Conservation (phyloP, 1,139 yeast genomes). For the Ogataea hybrid region DNA sequence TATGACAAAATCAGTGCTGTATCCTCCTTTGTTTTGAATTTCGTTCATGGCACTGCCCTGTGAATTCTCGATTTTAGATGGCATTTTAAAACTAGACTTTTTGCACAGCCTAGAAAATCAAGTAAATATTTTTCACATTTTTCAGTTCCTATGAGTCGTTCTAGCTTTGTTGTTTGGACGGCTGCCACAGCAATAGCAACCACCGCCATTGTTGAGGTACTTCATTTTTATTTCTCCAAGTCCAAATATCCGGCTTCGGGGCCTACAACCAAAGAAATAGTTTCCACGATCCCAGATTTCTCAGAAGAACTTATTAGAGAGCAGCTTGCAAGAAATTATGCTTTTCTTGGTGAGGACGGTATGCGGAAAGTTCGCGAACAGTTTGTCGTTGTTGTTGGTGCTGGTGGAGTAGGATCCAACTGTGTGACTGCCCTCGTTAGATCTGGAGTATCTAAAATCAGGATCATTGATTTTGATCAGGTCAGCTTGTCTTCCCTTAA, state of each 20-base stretch:
- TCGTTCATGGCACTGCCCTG: background rate
- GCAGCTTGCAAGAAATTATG: slow-evolving; percentile 90
- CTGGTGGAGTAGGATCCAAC: slow-evolving; percentile 99
- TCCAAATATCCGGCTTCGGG: background rate
- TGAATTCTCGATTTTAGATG: background rate
- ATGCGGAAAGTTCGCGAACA: slow-evolving; percentile 72
- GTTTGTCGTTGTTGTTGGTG: slow-evolving; percentile 87
- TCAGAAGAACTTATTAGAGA: slow-evolving; percentile 81
- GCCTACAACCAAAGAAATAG: slow-evolving; percentile 1
- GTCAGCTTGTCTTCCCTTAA: slow-evolving; percentile 88
- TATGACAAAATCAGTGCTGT: background rate
- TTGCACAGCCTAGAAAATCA: background rate
- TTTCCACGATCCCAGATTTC: slow-evolving; percentile 31
- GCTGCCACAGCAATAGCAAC: slow-evolving; percentile 16
- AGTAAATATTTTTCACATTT: background rate
- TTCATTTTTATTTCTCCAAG: slow-evolving; percentile 12
- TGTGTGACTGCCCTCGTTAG: slow-evolving; percentile 89
- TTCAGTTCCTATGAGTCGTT: slow-evolving; percentile 3
- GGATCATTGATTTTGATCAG: slow-evolving; percentile 92
- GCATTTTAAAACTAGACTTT: background rate
- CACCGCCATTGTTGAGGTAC: slow-evolving; percentile 16
- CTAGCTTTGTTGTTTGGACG: slow-evolving; percentile 16
- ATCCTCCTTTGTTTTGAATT: background rate
- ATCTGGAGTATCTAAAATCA: slow-evolving; percentile 77
- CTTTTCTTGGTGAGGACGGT: slow-evolving; percentile 85